These are phyloP conservation scores for Hemisphaericaspora xylanilytica DNA, from an alignment of 1,139 yeast genomes.

Conservation along the genomic window DNA sequence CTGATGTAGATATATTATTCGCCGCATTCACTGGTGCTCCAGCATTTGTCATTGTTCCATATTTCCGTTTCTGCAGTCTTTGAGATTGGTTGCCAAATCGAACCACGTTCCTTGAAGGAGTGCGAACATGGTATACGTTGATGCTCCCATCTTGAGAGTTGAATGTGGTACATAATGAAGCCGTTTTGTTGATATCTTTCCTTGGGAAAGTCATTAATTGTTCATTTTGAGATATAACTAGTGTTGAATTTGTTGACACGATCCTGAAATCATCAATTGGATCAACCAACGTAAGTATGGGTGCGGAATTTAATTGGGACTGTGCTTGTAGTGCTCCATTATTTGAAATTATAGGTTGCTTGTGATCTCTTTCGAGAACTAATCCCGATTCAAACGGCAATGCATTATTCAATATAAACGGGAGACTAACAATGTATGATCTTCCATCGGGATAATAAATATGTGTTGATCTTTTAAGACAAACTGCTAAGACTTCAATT, in stretches of 20 bases:
- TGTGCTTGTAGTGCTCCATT: conserved; percentile 1
- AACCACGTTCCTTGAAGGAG: conserved; percentile 29
- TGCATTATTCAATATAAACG: conserved; percentile 57
- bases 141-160: conserved; percentile 44
- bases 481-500: conserved; percentile 37
- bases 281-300: conserved; percentile 62
- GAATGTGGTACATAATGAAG: conserved; percentile 53
- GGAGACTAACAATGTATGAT: conserved; percentile 57
- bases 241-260: conserved; percentile 67
- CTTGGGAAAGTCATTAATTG: conserved; percentile 52
- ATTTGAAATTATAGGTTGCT: conserved; percentile 4
- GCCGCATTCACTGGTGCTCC: conserved; percentile 10
- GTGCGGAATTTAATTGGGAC: conserved; percentile 29
- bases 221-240: conserved; percentile 61
- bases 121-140: conserved; percentile 50
- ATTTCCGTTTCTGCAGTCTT: neutral
- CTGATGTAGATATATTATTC: conserved; percentile 17
- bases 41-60: conserved; percentile 4
- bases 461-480: conserved; percentile 50
- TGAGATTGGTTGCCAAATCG: conserved; percentile 7
- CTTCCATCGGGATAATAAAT: conserved; percentile 60
- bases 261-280: conserved; percentile 69
- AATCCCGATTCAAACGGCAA: conserved; percentile 64
- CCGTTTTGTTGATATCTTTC: conserved; percentile 27
- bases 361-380: conserved; percentile 51